phyloP scores from a whole-genome alignment of 2,329 filamentous ascomycete species.

The Verticillium albo-atrum region DNA sequence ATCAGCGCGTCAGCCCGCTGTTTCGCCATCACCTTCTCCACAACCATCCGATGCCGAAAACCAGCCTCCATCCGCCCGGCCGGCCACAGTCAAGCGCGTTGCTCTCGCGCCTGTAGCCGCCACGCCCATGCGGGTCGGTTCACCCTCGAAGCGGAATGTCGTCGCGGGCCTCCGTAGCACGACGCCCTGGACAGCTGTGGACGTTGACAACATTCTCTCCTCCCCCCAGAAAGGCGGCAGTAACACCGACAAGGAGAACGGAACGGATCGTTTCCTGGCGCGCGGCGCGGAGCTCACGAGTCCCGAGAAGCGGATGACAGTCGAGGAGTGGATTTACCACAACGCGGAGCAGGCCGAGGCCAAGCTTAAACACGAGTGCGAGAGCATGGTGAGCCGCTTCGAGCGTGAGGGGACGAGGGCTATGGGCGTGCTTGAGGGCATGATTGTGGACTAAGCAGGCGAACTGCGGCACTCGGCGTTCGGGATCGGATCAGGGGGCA shows the following conservation, averaged over 20 bases:
- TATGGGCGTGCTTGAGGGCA: slow-evolving; percentile 70
- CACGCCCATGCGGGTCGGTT: slow-evolving; percentile 28
- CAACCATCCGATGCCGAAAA: slow-evolving; percentile 81
- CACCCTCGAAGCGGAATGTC: slow-evolving; percentile 59
- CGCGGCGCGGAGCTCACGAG: slow-evolving; percentile 61
- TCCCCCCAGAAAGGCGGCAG: slow-evolving; percentile 24
- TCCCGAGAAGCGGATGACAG: slow-evolving; percentile 82
- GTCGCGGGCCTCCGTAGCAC: slow-evolving; percentile 53
- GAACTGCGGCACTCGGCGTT: background rate
- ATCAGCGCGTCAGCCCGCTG: slow-evolving; percentile 46
- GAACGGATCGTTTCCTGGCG: slow-evolving; percentile 42
- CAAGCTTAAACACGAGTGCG: slow-evolving; percentile 74
- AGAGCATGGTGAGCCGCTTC: slow-evolving; percentile 75
- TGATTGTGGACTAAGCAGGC: slow-evolving; percentile 48
- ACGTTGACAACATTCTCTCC: slow-evolving; percentile 70
- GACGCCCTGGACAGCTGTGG: slow-evolving; percentile 66
- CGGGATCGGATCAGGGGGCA: slow-evolving; percentile 1
- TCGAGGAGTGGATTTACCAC: slow-evolving; percentile 86
- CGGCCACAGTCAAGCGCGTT: slow-evolving; percentile 43
- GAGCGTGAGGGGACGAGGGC: slow-evolving; percentile 79
- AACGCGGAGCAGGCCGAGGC: slow-evolving; percentile 79
- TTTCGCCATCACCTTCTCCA: slow-evolving; percentile 63
- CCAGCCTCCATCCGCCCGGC: slow-evolving; percentile 64
- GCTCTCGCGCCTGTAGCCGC: slow-evolving; percentile 40
- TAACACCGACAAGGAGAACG: slow-evolving; percentile 47